Percentiles rank a stretch among this genome's conserved stretches.
Evolutionary conservation across 441 rosid genomes (phyloP).

Genomic region (Breynia disticha): DNA sequence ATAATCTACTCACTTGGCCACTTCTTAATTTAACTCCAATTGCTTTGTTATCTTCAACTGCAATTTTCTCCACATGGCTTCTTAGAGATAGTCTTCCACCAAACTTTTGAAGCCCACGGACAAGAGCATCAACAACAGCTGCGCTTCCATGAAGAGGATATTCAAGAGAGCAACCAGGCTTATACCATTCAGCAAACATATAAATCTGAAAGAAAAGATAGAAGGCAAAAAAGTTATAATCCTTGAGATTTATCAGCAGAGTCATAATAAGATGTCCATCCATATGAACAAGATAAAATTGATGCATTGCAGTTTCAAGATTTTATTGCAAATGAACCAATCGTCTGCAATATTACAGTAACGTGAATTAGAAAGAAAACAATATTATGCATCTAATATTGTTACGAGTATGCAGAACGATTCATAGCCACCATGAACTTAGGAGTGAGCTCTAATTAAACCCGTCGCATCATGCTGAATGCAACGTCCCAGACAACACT

Average conservation of each 20-base stretch:
- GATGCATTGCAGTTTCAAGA: not conserved
- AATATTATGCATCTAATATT: no score
- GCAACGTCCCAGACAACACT: no score
- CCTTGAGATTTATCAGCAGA: not conserved
- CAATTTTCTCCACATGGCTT: slow-evolving; percentile 74
- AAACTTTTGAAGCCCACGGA: slow-evolving; percentile 75
- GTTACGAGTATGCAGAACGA: no score
- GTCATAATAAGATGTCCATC: not conserved
- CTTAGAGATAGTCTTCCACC: slow-evolving; percentile 61
- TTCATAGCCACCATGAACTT: no score
- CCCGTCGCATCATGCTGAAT: no score
- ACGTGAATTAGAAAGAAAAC: no score
- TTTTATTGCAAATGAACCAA: not conserved
- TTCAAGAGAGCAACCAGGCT: slow-evolving; percentile 76
- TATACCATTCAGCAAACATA: slow-evolving; percentile 96
- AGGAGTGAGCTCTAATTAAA: no score
- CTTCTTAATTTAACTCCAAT: slow-evolving; percentile 69
- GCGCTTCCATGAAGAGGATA: slow-evolving; percentile 88
- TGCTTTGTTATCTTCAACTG: slow-evolving; percentile 65
- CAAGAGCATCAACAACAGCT: slow-evolving; percentile 71
- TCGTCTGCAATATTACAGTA: no score
- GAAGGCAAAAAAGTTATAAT: not conserved
- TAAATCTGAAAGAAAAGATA: slow-evolving; percentile 43
- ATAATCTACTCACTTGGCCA: slow-evolving; percentile 68
- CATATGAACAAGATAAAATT: not conserved